Base-by-base conservation (phyloP, 257 asterid species). In the Forsythia suspensa region DNA sequence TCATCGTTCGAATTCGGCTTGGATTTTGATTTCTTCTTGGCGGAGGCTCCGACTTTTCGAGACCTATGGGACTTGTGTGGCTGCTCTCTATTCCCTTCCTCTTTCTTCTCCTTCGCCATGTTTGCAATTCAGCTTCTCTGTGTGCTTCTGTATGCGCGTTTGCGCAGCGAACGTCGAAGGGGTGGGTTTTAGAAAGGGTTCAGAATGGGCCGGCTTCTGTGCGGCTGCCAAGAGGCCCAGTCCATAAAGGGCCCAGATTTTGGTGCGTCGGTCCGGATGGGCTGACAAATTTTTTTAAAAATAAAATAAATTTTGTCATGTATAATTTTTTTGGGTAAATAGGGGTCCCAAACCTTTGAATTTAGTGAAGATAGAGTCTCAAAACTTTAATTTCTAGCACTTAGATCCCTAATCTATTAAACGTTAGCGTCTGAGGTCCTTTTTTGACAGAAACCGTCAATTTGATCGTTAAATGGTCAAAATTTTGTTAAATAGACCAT, bases 51-150 rank as follows among this genome's bases (percentile, higher is more conserved):
- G 3, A 97, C 79, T 78, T 86, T 88, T 43, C 89, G 91, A 36
- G 86, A 75, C 81, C 98, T 84, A 13, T 95, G 98, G 73, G 95
- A 83, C 84, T 95, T 93, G 87, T 95, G 96, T 72, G 77, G 84
- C 88, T 88, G 94, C 6, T 81, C 87, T 67, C 63, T 72, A 39
- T 82, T 72, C 4, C 79, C 84, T 1, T 88, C 87, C n/a, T 43
- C 71, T 20, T 70, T 76, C 65, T 71, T 75, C 79, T 44, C 73
- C 12, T 59, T 79, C 82, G 73, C 84, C 88, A 85, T 85, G 70
- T 34, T 55, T 24, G 40, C 37, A 63, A 11, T 29, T 29, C 16
- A 21, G 73, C 71, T 41, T 18, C 70, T 11, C 75, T 44, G 29
- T 41, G 40, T 29, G 36, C 7, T 24, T 24, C 29, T 13, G 69